These are phyloP conservation scores for Anisodus tanguticus DNA, from an alignment of 257 asterid genomes.

Conservation along the genomic window DNA sequence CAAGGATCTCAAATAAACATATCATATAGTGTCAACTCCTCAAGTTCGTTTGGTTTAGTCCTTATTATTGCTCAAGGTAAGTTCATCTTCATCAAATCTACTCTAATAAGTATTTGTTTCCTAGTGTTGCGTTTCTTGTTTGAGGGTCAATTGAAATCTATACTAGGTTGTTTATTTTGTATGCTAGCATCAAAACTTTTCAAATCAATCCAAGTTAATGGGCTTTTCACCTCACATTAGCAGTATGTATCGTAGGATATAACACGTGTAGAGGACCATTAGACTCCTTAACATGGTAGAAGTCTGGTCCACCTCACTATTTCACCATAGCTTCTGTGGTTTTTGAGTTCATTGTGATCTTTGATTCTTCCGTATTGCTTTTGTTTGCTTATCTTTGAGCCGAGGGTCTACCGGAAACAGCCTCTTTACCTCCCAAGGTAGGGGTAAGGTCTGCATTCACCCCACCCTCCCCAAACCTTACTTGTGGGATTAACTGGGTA, in stretches of 20 bases:
- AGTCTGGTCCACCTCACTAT: not conserved
- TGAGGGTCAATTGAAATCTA: constrained; percentile 4
- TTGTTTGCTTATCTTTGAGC: not conserved
- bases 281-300: not conserved
- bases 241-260: not conserved
- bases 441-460: too few relatives aligned
- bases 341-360: constrained; percentile 2
- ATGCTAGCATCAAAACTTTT: not conserved
- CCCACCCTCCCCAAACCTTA: too few relatives aligned
- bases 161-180: not conserved
- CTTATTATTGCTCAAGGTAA: constrained; percentile 74
- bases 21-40: constrained; percentile 54
- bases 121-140: not conserved
- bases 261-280: not conserved
- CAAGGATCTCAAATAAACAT: constrained; percentile 73
- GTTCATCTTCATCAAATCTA: constrained; percentile 28
- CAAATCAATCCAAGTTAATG: constrained; percentile 15
- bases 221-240: not conserved
- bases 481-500: too few relatives aligned
- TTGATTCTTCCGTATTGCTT: not conserved
- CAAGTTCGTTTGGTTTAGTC: constrained; percentile 52
- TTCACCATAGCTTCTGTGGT: not conserved
- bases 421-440: too few relatives aligned
- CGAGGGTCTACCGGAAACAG: too few relatives aligned
- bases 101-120: constrained; percentile 6